Percentiles rank a stretch among this genome's conserved stretches.
These are phyloP conservation scores for Elaeis guineensis DNA, from an alignment of 176 grass and related monocot genomes.

Conservation along the genomic window DNA sequence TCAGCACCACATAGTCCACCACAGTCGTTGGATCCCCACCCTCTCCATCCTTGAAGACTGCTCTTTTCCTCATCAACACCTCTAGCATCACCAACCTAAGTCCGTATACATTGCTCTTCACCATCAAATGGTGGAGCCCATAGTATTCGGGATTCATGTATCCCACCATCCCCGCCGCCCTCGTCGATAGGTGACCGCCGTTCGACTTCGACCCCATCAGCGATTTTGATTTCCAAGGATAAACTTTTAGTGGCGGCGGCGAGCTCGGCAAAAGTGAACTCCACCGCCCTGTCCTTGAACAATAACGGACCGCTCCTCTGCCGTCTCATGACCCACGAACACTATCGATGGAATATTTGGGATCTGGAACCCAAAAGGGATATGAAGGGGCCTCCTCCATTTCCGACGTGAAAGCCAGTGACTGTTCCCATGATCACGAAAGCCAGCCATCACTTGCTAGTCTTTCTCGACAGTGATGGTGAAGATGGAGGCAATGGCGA, in stretches of 20 bases:
- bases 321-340: conserved; percentile 69
- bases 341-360: conserved; percentile 50
- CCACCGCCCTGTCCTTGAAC: conserved; percentile 59
- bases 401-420: conserved; percentile 33
- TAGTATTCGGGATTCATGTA: conserved; percentile 99
- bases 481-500: neutral
- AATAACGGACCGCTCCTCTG: conserved; percentile 86
- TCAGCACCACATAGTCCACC: conserved; percentile 58
- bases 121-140: conserved; percentile 68
- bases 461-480: neutral
- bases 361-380: conserved; percentile 19
- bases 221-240: conserved; percentile 15
- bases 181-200: conserved; percentile 19
- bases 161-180: conserved; percentile 84
- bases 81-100: conserved; percentile 92
- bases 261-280: conserved; percentile 25
- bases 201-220: conserved; percentile 39
- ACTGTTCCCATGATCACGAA: conserved; percentile 59
- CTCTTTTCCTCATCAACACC: conserved; percentile 50
- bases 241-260: conserved; percentile 31
- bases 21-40: conserved; percentile 42
- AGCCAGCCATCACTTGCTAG: conserved; percentile 35
- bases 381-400: conserved; percentile 33
- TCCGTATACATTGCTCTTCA: conserved; percentile 91
- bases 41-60: conserved; percentile 68